phyloP scores from a whole-genome alignment of 768 basidiomycete genomes.

The Suillus tomentosus region DNA sequence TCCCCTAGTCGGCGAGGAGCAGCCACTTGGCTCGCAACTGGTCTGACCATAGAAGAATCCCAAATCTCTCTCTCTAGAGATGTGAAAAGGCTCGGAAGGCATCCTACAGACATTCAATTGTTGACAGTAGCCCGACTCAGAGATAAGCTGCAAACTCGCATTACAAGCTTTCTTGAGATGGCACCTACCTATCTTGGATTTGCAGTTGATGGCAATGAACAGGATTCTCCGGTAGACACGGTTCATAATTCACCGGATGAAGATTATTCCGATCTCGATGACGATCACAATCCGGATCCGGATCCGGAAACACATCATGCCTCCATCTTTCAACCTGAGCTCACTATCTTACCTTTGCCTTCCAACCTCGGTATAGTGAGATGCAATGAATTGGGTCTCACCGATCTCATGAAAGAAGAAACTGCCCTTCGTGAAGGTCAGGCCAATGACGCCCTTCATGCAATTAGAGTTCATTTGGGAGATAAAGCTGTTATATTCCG shows the following conservation, averaged over 20 bases:
- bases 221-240: neutral
- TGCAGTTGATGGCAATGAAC: neutral
- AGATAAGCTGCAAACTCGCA: too few species aligned
- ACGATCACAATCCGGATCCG: neutral
- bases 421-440: slow-evolving; percentile 12
- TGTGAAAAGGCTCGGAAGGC: too few species aligned
- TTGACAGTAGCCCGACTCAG: too few species aligned
- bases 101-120: too few species aligned
- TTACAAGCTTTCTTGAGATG: neutral
- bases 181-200: neutral
- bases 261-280: neutral
- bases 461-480: slow-evolving; percentile 8
- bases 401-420: slow-evolving; percentile 11
- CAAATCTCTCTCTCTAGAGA: too few species aligned
- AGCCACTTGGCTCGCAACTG: too few species aligned
- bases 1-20: too few species aligned
- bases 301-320: neutral
- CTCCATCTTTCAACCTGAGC: neutral
- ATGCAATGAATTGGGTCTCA: neutral
- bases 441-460: slow-evolving; percentile 22
- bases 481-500: slow-evolving; percentile 16
- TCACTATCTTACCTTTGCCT: slow-evolving; percentile 3
- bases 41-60: too few species aligned
- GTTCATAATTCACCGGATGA: neutral
- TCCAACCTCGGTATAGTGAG: neutral